Percentiles rank a stretch among this genome's conserved stretches.
These are phyloP conservation scores for Ceratobasidium sp. DNA, from an alignment of 1,284 basidiomycete genomes.

Conservation along the genomic window DNA sequence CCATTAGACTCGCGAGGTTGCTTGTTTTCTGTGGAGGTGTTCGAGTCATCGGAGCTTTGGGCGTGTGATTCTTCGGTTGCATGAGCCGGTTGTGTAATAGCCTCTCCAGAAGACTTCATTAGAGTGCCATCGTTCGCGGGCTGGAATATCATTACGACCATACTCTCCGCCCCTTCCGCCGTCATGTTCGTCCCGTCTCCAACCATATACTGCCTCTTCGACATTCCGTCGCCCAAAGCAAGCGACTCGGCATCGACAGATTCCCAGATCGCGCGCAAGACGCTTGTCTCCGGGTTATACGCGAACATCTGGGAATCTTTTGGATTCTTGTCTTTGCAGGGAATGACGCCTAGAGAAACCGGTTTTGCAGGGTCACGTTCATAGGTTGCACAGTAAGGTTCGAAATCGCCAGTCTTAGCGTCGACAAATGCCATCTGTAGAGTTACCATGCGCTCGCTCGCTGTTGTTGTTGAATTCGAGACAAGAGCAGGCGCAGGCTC, in stretches of 20 bases:
- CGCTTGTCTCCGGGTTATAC: slow-evolving; percentile 14
- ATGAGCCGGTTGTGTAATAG: background rate
- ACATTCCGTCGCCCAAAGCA: slow-evolving; percentile 1
- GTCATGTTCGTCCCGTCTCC: background rate
- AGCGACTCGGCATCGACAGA: background rate
- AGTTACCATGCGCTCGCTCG: slow-evolving; percentile 26
- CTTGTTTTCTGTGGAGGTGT: too few species aligned
- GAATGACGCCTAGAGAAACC: slow-evolving; percentile 21
- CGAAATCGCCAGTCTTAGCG: slow-evolving; percentile 28
- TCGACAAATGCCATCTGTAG: slow-evolving; percentile 41
- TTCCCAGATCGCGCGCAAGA: slow-evolving; percentile 30
- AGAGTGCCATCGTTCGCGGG: background rate
- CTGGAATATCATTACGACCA: slow-evolving; percentile 30
- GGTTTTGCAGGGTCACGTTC: slow-evolving; percentile 15
- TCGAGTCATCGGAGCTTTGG: background rate
- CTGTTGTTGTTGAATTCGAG: background rate
- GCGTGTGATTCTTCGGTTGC: background rate
- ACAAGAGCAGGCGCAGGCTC: background rate
- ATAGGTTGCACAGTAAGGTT: slow-evolving; percentile 38
- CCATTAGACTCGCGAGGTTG: background rate
- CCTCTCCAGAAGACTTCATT: background rate
- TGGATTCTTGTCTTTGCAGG: slow-evolving; percentile 22
- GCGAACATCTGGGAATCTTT: slow-evolving; percentile 27
- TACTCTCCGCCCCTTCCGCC: slow-evolving; percentile 31
- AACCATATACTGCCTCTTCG: slow-evolving; percentile 36